Evolutionary conservation across 306 rosid genomes (phyloP).

Genomic region (Hippophae tibetana): DNA sequence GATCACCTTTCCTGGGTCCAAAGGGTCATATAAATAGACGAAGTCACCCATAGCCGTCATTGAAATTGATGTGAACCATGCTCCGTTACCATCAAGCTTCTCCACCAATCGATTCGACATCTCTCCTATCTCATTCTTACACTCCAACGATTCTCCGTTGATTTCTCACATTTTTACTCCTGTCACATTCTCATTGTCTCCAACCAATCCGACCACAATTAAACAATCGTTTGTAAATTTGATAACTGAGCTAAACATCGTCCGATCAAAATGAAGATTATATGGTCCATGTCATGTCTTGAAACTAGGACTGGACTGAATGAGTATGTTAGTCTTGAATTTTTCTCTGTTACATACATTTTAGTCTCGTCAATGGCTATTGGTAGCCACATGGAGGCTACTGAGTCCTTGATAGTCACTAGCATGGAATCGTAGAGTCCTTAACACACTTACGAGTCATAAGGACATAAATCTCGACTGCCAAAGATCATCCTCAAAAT

Average conservation of each 20-base stretch:
- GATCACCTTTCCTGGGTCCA: constrained; percentile 29
- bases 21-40: constrained; percentile 36
- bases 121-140: constrained; percentile 38
- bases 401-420: constrained; percentile 26
- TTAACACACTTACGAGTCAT: constrained; percentile 19
- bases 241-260: constrained; percentile 16
- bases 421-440: constrained; percentile 50
- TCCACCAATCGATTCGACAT: constrained; percentile 52
- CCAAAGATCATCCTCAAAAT: constrained; percentile 46
- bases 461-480: constrained; percentile 48
- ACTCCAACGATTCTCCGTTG: constrained; percentile 24
- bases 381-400: constrained; percentile 51
- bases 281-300: constrained; percentile 57
- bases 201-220: constrained; percentile 43
- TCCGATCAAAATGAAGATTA: constrained; percentile 25
- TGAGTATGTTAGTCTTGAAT: constrained; percentile 35
- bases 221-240: constrained; percentile 23
- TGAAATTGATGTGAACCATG: constrained; percentile 28
- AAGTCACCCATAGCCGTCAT: constrained; percentile 33
- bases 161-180: constrained; percentile 46
- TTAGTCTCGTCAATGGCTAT: constrained; percentile 27
- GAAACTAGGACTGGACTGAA: constrained; percentile 38
- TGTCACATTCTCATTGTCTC: constrained; percentile 25
- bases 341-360: constrained; percentile 45
- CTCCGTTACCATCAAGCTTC: constrained; percentile 32